phyloP scores from a whole-genome alignment of 768 basidiomycete genomes.

The Leccinum incarnatum region DNA sequence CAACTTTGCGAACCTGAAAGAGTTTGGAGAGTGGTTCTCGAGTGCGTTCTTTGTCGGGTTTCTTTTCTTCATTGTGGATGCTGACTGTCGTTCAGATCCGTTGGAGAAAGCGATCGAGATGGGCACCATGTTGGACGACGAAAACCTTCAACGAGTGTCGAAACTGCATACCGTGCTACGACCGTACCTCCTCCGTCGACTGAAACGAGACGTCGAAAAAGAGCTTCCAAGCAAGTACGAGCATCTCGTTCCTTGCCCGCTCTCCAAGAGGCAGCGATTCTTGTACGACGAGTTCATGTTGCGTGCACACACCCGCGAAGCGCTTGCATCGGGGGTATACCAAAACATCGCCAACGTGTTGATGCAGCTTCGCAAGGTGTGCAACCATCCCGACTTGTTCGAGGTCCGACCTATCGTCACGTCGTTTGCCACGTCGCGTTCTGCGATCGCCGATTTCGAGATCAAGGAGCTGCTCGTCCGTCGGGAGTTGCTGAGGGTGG shows the following conservation, averaged over 20 bases:
- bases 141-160: conserved; percentile 77
- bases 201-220: conserved; percentile 97
- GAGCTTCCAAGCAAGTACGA: conserved; percentile 93
- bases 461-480: conserved; percentile 88
- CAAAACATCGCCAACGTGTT: conserved; percentile 91
- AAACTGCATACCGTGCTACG: conserved; percentile 95
- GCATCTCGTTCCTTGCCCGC: conserved; percentile 81
- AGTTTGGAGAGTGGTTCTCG: conserved; percentile 96
- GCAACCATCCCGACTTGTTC: conserved; percentile 92
- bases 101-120: conserved; percentile 92
- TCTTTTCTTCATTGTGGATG: not conserved
- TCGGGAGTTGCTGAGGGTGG: conserved; percentile 59
- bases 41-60: conserved; percentile 51
- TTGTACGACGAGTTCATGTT: conserved; percentile 97
- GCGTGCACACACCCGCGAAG: conserved; percentile 77
- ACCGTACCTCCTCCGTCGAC: conserved; percentile 91
- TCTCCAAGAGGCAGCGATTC: conserved; percentile 92
- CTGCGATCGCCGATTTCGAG: conserved; percentile 74
- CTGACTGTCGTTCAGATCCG: conserved; percentile 59
- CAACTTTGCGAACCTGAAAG: conserved; percentile 86
- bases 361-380: conserved; percentile 97
- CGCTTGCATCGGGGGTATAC: conserved; percentile 80
- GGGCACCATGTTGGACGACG: conserved; percentile 72
- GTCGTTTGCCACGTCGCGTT: conserved; percentile 72
- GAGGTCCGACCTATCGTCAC: conserved; percentile 83